Evolutionary conservation across 257 asterid genomes (phyloP), one percentile per base, ranked within the genome.

Genomic region (Solanum corneliomulleri): DNA sequence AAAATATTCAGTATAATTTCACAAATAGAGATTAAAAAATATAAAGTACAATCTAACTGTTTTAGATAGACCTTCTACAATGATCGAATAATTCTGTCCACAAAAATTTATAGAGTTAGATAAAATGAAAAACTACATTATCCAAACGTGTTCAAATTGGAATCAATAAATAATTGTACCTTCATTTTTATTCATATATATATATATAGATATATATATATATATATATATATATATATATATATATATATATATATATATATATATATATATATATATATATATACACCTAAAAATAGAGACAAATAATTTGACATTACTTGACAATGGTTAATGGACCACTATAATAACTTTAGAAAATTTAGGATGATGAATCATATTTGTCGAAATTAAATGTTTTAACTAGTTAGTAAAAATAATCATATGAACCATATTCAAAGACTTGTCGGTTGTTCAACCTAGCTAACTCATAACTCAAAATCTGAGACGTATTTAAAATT

Each of bases 111-210:
- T 3, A n/a, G 2, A 41, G 13, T 10, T 10, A 0, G 69, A 62
- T 9, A 41, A 7, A 1, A 25, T 16, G 35, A 18, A 78, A 15
- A 44, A 16, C 2, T 6, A 80, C 44, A 80, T 80, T 47, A 68
- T 52, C 31, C 31, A 80, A 78, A 81, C 69, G 85, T 81, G 85
- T 29, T 49, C 29, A 49, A 81, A 81, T 81, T 10, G 41, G 85
- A 49, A 80, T 47, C 69, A 80, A 80, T 16, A 25, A 80, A 81
- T 81, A 49, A 18, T 47, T 31, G 69, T 49, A 81, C 85, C 68
- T 74, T 37, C 81, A 74, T 70, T 15, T 27, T 27, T 27, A 27
- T 27, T 27, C 27, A 27, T 27, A 27, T 27, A 35, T 35, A 35
- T 31, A 70, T 74, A 47, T 18, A 80, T 3, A 20, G 4, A 35